These are phyloP conservation scores for Grosmannia huntii DNA, from an alignment of 2,329 filamentous ascomycete genomes.

Conservation along the genomic window DNA sequence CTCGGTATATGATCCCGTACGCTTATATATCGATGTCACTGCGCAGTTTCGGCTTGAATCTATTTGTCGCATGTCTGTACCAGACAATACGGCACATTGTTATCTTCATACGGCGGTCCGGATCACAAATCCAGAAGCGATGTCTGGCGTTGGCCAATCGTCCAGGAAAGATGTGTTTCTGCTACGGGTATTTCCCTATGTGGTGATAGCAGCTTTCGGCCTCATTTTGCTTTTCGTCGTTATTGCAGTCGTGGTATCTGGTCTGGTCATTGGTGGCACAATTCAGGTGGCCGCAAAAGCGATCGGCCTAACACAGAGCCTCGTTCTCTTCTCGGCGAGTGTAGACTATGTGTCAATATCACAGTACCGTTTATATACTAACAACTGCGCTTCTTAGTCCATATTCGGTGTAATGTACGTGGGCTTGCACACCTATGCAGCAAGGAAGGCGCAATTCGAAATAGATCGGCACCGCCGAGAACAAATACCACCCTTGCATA, in stretches of 20 bases:
- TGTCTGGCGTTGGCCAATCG: background rate
- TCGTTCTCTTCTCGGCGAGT: conserved; percentile 13
- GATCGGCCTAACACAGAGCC: conserved; percentile 14
- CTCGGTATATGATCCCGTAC: background rate
- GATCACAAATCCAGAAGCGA: background rate
- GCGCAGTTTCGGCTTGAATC: background rate
- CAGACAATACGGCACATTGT: background rate
- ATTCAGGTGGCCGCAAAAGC: conserved; percentile 9
- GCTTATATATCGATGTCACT: background rate
- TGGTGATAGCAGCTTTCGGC: conserved; percentile 8
- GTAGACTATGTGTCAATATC: no score
- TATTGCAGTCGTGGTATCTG: conserved; percentile 12
- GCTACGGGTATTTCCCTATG: conserved; percentile 6
- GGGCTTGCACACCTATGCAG: conserved; percentile 17
- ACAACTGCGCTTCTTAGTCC: conserved; percentile 7
- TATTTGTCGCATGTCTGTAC: background rate
- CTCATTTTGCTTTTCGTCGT: conserved; percentile 10
- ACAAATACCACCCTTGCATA: conserved; percentile 19
- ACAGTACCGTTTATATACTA: background rate
- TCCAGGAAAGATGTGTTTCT: background rate
- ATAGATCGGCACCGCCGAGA: conserved; percentile 13
- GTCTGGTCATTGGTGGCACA: conserved; percentile 13
- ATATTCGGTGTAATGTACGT: conserved; percentile 20
- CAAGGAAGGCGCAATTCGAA: conserved; percentile 13
- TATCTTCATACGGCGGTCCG: background rate